These are phyloP conservation scores for Candida koratica DNA, from an alignment of 805 yeast genomes.

Conservation along the genomic window DNA sequence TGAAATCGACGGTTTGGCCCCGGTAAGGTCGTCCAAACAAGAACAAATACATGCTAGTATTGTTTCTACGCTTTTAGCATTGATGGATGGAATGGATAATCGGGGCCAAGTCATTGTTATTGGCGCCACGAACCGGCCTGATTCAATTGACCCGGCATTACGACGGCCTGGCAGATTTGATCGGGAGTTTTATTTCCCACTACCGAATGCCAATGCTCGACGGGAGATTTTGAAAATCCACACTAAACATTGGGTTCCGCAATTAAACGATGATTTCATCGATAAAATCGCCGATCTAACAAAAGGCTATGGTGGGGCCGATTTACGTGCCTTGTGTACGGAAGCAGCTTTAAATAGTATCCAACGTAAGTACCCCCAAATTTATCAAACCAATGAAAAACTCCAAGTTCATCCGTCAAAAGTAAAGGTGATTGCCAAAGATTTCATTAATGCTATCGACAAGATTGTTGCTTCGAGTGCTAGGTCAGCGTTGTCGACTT, in stretches of 20 bases:
- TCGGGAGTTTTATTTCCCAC: constrained; percentile 92
- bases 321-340: constrained; percentile 87
- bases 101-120: constrained; percentile 97
- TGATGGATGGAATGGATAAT: constrained; percentile 99
- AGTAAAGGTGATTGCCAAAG: constrained; percentile 72
- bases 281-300: constrained; percentile 71
- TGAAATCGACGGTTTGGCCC: constrained; percentile 97
- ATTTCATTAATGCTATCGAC: constrained; percentile 80
- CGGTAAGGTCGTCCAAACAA: constrained; percentile 94
- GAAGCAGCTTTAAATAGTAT: constrained; percentile 93
- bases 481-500: constrained; percentile 67
- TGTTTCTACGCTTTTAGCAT: constrained; percentile 88
- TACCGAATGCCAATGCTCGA: constrained; percentile 81
- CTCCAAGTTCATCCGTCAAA: constrained; percentile 65
- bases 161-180: constrained; percentile 97
- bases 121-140: constrained; percentile 98
- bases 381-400: constrained; percentile 72
- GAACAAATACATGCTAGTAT: constrained; percentile 98
- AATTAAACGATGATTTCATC: constrained; percentile 54
- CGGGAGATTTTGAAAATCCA: constrained; percentile 77
- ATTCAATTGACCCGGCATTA: constrained; percentile 96
- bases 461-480: constrained; percentile 91
- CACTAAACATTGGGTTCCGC: constrained; percentile 85
- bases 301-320: constrained; percentile 98
- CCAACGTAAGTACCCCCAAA: constrained; percentile 90